Conservation (phyloP, 2,329 filamentous ascomycete genomes). For the Leptographium procerum region DNA sequence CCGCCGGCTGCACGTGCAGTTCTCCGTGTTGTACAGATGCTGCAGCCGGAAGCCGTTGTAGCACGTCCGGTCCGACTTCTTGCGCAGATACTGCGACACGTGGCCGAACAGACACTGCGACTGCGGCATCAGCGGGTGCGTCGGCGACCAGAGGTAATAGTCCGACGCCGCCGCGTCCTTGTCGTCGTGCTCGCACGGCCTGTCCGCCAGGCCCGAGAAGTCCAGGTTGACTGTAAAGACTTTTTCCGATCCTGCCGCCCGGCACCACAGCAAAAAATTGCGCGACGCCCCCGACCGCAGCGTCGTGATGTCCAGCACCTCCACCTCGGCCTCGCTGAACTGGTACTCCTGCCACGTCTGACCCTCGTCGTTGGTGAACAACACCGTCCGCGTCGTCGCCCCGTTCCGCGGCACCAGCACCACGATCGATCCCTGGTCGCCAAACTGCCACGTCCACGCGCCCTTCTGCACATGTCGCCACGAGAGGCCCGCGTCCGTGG, state of each 20-base stretch:
- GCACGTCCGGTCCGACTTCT: slow-evolving; percentile 67
- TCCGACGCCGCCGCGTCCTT: slow-evolving; percentile 44
- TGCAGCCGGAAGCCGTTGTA: slow-evolving; percentile 68
- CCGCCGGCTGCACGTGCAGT: slow-evolving; percentile 71
- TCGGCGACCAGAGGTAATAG: slow-evolving; percentile 80
- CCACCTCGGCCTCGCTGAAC: slow-evolving; percentile 59
- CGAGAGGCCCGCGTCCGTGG: slow-evolving; percentile 74
- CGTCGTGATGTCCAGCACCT: slow-evolving; percentile 72
- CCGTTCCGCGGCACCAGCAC: slow-evolving; percentile 65
- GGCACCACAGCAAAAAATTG: slow-evolving; percentile 86
- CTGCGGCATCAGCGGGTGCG: slow-evolving; percentile 60
- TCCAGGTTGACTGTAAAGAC: slow-evolving; percentile 74
- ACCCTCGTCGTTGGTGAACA: slow-evolving; percentile 54
- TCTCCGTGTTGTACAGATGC: slow-evolving; percentile 59
- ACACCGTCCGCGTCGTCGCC: slow-evolving; percentile 51
- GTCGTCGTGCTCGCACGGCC: slow-evolving; percentile 59
- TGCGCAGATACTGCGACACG: slow-evolving; percentile 78
- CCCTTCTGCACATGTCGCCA: slow-evolving; percentile 85
- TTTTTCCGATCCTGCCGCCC: slow-evolving; percentile 34
- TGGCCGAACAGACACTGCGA: slow-evolving; percentile 89
- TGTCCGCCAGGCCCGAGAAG: slow-evolving; percentile 69
- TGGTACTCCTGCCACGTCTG: slow-evolving; percentile 63
- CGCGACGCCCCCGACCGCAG: slow-evolving; percentile 79
- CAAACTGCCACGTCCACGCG: slow-evolving; percentile 84
- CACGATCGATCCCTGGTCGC: slow-evolving; percentile 87